Conservation (phyloP, 2,329 filamentous ascomycete species). For the Pseudogymnoascus sp. region DNA sequence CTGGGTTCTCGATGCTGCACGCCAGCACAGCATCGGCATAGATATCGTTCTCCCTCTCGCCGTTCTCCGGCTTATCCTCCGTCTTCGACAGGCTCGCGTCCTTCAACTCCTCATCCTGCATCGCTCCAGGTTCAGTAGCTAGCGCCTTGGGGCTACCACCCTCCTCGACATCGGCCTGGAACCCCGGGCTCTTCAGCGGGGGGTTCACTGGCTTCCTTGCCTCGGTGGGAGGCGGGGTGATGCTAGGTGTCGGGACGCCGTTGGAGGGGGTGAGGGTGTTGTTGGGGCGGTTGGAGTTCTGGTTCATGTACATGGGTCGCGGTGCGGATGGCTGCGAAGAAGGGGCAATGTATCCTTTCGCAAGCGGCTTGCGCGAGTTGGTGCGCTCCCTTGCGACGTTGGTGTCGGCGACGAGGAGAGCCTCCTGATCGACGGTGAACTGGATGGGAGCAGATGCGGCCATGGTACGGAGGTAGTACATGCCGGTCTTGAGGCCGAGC, state of each 20-base stretch:
- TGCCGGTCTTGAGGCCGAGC: slow-evolving; percentile 97
- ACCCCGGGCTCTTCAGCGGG: slow-evolving; percentile 55
- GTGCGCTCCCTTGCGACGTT: slow-evolving; percentile 58
- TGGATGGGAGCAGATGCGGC: slow-evolving; percentile 94
- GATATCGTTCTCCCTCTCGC: slow-evolving; percentile 79
- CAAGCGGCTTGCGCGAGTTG: slow-evolving; percentile 59
- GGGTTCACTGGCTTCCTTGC: slow-evolving; percentile 31
- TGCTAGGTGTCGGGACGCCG: slow-evolving; percentile 60
- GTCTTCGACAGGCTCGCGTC: slow-evolving; percentile 26
- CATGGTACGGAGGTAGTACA: slow-evolving; percentile 99
- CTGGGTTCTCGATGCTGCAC: slow-evolving; percentile 96
- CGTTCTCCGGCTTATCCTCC: slow-evolving; percentile 63
- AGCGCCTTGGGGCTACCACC: slow-evolving; percentile 73
- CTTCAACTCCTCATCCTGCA: slow-evolving; percentile 59
- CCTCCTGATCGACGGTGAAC: slow-evolving; percentile 97
- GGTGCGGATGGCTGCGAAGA: slow-evolving; percentile 52
- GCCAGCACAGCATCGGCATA: slow-evolving; percentile 86
- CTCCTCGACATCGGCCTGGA: slow-evolving; percentile 70
- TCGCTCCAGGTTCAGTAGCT: slow-evolving; percentile 56
- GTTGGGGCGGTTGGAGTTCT: slow-evolving; percentile 32
- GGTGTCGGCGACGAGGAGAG: slow-evolving; percentile 77
- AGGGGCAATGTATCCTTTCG: slow-evolving; percentile 32
- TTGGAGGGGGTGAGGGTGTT: slow-evolving; percentile 37
- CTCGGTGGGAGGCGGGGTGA: slow-evolving; percentile 51
- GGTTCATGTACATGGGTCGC: slow-evolving; percentile 56